Conservation (phyloP, 192 early-diverging fungal genomes). For the Coemansia sp. region DNA sequence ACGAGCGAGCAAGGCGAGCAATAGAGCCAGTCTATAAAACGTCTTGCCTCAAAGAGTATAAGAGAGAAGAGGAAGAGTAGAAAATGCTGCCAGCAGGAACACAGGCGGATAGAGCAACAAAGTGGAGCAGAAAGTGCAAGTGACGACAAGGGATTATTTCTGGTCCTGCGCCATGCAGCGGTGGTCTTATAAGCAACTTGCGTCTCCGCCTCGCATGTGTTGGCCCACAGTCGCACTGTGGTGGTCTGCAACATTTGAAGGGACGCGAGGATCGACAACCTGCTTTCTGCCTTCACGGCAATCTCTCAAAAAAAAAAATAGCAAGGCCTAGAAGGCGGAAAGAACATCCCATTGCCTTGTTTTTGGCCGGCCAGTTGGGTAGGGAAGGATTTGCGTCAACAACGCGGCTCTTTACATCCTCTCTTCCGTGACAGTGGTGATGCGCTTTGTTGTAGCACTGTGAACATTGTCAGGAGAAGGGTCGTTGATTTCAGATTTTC, state of each 20-base stretch:
- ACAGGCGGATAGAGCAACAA: not conserved
- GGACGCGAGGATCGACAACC: slow-evolving; percentile 5
- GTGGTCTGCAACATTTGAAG: not conserved
- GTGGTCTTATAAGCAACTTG: slow-evolving; percentile 8
- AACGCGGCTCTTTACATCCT: not conserved
- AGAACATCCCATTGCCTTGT: slow-evolving; percentile 4
- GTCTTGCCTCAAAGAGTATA: not conserved
- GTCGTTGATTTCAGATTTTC: slow-evolving; percentile 4
- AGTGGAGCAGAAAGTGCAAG: not conserved
- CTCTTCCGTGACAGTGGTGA: not conserved
- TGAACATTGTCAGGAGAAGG: not conserved
- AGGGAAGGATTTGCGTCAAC: slow-evolving; percentile 2
- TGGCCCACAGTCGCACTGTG: slow-evolving; percentile 8
- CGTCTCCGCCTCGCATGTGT: not conserved
- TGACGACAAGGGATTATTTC: not conserved
- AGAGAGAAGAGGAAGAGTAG: not conserved
- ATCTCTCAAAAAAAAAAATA: slow-evolving; percentile 1
- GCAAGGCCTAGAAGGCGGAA: slow-evolving; percentile 1
- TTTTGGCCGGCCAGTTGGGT: not conserved
- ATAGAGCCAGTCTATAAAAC: slow-evolving; percentile 17
- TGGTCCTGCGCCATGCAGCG: slow-evolving; percentile 2
- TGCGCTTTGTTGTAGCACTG: not conserved
- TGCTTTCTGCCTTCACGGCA: slow-evolving; percentile 6
- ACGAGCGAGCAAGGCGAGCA: not conserved
- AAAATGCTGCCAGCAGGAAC: not conserved